Evolutionary conservation across 257 asterid genomes (phyloP), one percentile per base, ranked within the genome.

Genomic region (Paraleonurus japonicus): DNA sequence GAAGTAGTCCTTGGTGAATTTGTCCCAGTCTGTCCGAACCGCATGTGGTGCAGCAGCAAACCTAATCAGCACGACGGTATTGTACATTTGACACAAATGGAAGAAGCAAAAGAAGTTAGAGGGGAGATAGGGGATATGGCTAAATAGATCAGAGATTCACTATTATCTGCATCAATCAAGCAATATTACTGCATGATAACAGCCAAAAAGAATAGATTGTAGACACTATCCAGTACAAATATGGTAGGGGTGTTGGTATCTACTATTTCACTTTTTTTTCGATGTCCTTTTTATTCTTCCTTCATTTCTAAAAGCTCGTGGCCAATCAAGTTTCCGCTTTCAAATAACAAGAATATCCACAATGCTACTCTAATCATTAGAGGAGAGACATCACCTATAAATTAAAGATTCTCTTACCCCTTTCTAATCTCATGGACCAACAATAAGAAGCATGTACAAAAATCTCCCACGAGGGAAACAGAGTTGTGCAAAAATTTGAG

Each of bases 1-100:
- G 83, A 95, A 95, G 81, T 95, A 95, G 76, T 95, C 95, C 83
- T 90, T 89, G 15, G 98, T 95, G 87, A 95, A 95, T 74, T 85
- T 89, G 68, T 65, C 81, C 99, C 99, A 95, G 74, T 95, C 99
- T 35, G 84, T 88, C 22, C 94, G 90, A 57, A 95, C 74, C 85
- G 92, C 96, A 5, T 88, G 96, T 55, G 99, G 98, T 7, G 99
- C 99, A 75, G 86, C 80, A 60, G 99, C 99, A 77, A 88, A 94
- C 82, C 99, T 94, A 71, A 57, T 39, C 26, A 76, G 32, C 66
- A 50, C 24, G 17, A 19, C 2, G 61, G 11, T 23, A 48, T 35
- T 1, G 2, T 26, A 39, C 53, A 68, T 7, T 53, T 6, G 22
- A 17, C 51, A 35, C 17, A 19, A 13, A 64, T 16, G 6, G 10